Conservation (phyloP, 2,329 filamentous ascomycete species). For the Calonectria crousiana region DNA sequence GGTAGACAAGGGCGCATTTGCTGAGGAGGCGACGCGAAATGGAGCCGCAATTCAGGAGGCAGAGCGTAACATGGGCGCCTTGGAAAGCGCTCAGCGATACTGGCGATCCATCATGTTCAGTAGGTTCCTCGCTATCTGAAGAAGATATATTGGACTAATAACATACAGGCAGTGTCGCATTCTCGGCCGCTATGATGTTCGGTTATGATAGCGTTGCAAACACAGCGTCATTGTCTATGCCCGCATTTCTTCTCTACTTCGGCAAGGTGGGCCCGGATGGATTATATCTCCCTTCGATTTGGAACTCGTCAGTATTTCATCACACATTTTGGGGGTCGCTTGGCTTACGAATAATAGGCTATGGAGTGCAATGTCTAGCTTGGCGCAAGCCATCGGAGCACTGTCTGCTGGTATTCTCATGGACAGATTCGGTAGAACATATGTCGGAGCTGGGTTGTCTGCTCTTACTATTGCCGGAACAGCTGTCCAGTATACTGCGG, state of each 20-base stretch:
- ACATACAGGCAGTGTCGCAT: slow-evolving; percentile 14
- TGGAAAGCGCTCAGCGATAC: not conserved
- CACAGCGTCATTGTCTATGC: slow-evolving; percentile 18
- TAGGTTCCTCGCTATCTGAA: not conserved
- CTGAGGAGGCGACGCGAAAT: slow-evolving; percentile 12
- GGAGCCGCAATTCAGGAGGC: slow-evolving; percentile 19
- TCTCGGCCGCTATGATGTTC: slow-evolving; percentile 23
- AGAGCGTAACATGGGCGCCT: slow-evolving; percentile 1
- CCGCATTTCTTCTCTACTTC: slow-evolving; percentile 21
- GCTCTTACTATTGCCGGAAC: slow-evolving; percentile 18
- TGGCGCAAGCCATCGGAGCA: slow-evolving; percentile 17
- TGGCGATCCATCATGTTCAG: slow-evolving; percentile 21
- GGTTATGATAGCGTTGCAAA: slow-evolving; percentile 24
- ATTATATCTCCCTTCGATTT: slow-evolving; percentile 18
- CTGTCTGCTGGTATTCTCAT: slow-evolving; percentile 21
- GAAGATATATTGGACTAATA: not conserved
- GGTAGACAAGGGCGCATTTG: slow-evolving; percentile 14
- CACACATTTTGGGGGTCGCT: not conserved
- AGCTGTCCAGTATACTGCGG: slow-evolving; percentile 13
- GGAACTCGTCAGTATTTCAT: slow-evolving; percentile 16
- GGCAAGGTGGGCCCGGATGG: slow-evolving; percentile 6
- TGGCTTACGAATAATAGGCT: slow-evolving; percentile 5
- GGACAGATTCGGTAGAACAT: slow-evolving; percentile 21
- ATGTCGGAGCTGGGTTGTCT: slow-evolving; percentile 6
- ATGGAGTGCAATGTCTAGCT: slow-evolving; percentile 23